A percentile compares a stretch with the other conserved stretches of the same genome.
phyloP scores from a whole-genome alignment of 768 basidiomycete genomes.

The Candolleomyces aberdarensis region DNA sequence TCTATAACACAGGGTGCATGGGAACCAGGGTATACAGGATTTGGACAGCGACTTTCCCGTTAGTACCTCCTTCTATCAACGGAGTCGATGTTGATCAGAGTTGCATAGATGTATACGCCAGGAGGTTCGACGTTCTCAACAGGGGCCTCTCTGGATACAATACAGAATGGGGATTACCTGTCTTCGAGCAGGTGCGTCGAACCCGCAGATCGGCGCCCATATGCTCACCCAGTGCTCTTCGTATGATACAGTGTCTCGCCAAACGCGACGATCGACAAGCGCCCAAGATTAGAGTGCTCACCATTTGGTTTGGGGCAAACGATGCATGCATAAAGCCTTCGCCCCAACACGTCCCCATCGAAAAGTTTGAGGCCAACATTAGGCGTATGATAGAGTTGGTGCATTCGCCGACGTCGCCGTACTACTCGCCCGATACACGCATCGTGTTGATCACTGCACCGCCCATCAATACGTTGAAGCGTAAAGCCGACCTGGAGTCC shows the following conservation, averaged over 20 bases:
- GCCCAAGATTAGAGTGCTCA: constrained; percentile 69
- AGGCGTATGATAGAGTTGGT: constrained; percentile 59
- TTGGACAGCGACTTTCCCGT: constrained; percentile 70
- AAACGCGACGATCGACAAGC: constrained; percentile 39
- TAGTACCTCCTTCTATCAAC: constrained; percentile 22
- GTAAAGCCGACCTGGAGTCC: constrained; percentile 46
- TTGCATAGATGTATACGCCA: constrained; percentile 62
- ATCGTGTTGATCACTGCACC: constrained; percentile 85
- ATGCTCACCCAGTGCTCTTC: neutral
- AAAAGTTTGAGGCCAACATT: constrained; percentile 63
- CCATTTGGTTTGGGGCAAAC: constrained; percentile 90
- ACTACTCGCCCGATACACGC: constrained; percentile 68
- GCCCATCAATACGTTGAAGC: constrained; percentile 67
- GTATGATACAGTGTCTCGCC: constrained; percentile 51
- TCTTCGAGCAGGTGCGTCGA: constrained; percentile 66
- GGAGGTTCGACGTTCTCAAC: constrained; percentile 85
- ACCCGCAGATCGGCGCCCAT: neutral
- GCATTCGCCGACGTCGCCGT: constrained; percentile 55
- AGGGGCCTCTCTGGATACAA: constrained; percentile 85
- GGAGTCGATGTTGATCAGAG: neutral
- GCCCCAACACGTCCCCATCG: constrained; percentile 74
- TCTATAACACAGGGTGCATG: constrained; percentile 75
- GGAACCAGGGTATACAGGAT: constrained; percentile 48
- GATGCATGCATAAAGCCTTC: constrained; percentile 69
- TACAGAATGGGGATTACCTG: constrained; percentile 79